Evolutionary conservation across 108 stramenopile genomes (phyloP), one percentile per base, ranked within the genome.

Genomic region (Nitzschia inconspicua): DNA sequence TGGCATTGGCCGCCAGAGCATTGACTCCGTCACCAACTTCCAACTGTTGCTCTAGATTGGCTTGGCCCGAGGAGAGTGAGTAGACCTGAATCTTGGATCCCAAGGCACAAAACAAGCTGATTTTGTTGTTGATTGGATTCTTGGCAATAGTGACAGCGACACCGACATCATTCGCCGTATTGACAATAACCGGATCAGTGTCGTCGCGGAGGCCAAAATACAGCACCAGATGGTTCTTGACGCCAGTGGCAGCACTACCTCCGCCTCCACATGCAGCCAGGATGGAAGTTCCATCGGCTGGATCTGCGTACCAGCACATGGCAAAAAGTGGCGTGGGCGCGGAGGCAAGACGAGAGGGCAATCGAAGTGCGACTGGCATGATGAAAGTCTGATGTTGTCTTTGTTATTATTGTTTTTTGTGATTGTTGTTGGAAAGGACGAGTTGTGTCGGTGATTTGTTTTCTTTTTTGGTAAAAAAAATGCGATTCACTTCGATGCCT

Each of bases 211-310:
- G 57, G 19, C 50, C 47, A 36, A 78, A 62, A 19, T 42, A 27
- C 22, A 78, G 60, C 32, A 61, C 60, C 13, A 84, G 54, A 23
- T 50, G 65, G 46, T 89, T 89, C 22, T 73, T 66, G 6, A 89
- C 83, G n/a, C 88, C 88, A 9, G 84, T 81, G 51, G 76, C 72
- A 44, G 85, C 85, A 25, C 66, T 55, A 3, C 88, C 85, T 36
- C 88, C 88, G 13, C 88, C 88, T 48, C 84, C 84, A 47, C 79
- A 83, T 65, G 79, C 84, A 25, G 88, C 84, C 3, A 81, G 22
- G 44, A 89, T 63, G 29, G 80, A 79, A 8, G 53, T 57, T 4
- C 79, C 76, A 24, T 66, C 66, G 23, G 57, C 72, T 26, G 78
- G 78, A 44, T 76, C 66, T n/a, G 65, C 83, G 46, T 60, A 77